Percentiles rank a stretch among this genome's conserved stretches.
Conservation (phyloP, 140 eudicot species). For the Oenanthe javanica region DNA sequence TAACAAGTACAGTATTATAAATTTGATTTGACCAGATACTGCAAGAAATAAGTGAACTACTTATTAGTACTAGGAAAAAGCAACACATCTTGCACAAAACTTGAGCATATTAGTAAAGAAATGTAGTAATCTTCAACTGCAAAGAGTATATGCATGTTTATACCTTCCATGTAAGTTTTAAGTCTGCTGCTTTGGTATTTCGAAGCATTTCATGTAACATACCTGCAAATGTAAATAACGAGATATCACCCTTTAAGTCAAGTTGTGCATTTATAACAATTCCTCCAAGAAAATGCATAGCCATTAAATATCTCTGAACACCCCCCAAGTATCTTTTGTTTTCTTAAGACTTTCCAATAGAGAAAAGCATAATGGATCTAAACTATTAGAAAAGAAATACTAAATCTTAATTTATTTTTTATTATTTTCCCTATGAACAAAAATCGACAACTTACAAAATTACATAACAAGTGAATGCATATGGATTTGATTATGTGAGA, state of each 20-base stretch:
- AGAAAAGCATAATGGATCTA: background rate
- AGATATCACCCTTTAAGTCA: background rate
- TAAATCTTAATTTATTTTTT: background rate
- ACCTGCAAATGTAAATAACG: slow-evolving; percentile 35
- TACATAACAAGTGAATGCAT: background rate
- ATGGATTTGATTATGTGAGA: too few relatives aligned
- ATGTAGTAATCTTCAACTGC: background rate
- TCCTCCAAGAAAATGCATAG: background rate
- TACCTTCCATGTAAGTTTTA: slow-evolving; percentile 94
- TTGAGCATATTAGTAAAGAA: background rate
- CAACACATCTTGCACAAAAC: background rate
- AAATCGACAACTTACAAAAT: background rate
- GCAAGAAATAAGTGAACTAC: background rate
- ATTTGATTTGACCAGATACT: background rate
- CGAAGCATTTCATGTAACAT: slow-evolving; percentile 86
- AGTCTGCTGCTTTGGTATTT: slow-evolving; percentile 63
- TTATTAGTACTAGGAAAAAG: background rate
- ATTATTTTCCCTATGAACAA: background rate
- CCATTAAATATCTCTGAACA: background rate
- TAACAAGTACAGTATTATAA: background rate
- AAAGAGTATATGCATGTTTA: background rate
- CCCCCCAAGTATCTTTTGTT: background rate
- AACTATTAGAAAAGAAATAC: background rate
- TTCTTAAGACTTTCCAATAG: background rate
- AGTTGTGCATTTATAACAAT: background rate